Conservation (phyloP, 345 rosid genomes). For the Salix koriyanagi region DNA sequence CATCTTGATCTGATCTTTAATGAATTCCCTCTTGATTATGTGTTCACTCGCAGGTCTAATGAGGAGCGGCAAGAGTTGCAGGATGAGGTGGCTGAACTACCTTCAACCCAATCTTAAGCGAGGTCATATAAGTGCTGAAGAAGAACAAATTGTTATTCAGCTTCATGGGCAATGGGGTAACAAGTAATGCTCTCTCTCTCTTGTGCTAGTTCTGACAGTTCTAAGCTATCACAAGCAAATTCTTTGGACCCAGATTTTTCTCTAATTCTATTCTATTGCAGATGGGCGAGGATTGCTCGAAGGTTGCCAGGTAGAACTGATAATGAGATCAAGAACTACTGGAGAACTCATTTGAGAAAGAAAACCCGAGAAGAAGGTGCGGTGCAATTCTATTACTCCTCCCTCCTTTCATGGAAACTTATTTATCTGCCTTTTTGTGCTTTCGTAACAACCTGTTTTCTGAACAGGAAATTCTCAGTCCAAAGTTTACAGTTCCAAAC, state of each 20-base stretch:
- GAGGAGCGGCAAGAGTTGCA: constrained; percentile 77
- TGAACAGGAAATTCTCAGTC: constrained; percentile 11
- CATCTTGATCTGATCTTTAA: too few relatives aligned
- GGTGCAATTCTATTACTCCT: background rate
- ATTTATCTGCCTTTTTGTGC: background rate
- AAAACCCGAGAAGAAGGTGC: constrained; percentile 41
- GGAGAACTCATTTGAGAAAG: constrained; percentile 61
- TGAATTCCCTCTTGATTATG: background rate
- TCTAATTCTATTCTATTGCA: background rate
- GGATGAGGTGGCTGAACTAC: constrained; percentile 72
- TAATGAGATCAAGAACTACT: constrained; percentile 69
- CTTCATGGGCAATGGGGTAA: constrained; percentile 69
- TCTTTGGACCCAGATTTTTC: background rate
- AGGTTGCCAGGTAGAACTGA: constrained; percentile 73
- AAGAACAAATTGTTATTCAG: constrained; percentile 48
- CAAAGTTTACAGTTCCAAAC: constrained; percentile 6
- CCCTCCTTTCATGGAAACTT: background rate
- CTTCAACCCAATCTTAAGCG: constrained; percentile 55
- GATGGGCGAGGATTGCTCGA: constrained; percentile 70
- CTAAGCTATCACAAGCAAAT: background rate
- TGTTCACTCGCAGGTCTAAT: constrained; percentile 38
- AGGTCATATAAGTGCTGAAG: constrained; percentile 52
- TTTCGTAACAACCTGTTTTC: background rate
- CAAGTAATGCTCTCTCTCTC: constrained; percentile 39
- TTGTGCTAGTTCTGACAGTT: too few relatives aligned